These are phyloP conservation scores for Rhodomyrtus tomentosa DNA, from an alignment of 345 rosid genomes.

Conservation along the genomic window DNA sequence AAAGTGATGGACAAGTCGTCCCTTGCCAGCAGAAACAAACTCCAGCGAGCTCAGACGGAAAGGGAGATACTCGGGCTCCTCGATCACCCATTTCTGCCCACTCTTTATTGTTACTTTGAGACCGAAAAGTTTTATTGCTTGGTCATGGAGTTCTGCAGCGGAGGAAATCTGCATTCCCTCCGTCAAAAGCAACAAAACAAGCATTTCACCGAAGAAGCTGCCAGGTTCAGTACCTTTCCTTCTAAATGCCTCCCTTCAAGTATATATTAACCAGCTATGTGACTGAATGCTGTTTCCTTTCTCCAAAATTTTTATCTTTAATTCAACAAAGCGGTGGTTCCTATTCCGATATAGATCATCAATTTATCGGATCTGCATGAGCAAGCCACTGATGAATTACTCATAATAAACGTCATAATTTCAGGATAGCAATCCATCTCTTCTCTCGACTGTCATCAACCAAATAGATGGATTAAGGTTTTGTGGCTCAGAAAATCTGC, in stretches of 20 bases:
- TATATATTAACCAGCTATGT: neutral
- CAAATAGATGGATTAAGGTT: neutral
- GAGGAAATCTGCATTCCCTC: constrained; percentile 72
- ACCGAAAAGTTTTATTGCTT: constrained; percentile 57
- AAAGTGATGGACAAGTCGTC: constrained; percentile 75
- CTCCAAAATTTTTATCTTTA: neutral
- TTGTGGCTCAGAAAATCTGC: neutral
- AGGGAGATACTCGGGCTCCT: constrained; percentile 57
- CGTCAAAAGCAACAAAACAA: constrained; percentile 65
- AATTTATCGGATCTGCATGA: neutral
- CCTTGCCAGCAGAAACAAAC: constrained; percentile 78
- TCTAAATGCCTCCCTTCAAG: neutral
- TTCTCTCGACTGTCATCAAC: neutral
- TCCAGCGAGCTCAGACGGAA: constrained; percentile 58
- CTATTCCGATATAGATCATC: neutral
- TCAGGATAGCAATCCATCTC: neutral
- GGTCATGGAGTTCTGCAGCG: constrained; percentile 75
- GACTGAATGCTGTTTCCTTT: neutral
- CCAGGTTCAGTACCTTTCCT: constrained; percentile 21
- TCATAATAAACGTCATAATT: neutral
- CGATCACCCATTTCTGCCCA: constrained; percentile 62
- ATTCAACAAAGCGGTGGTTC: neutral
- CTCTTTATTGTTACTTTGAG: constrained; percentile 56
- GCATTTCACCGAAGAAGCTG: constrained; percentile 59
- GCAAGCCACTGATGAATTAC: neutral